phyloP scores from a whole-genome alignment of 257 asterid genomes.

The Vinca minor region DNA sequence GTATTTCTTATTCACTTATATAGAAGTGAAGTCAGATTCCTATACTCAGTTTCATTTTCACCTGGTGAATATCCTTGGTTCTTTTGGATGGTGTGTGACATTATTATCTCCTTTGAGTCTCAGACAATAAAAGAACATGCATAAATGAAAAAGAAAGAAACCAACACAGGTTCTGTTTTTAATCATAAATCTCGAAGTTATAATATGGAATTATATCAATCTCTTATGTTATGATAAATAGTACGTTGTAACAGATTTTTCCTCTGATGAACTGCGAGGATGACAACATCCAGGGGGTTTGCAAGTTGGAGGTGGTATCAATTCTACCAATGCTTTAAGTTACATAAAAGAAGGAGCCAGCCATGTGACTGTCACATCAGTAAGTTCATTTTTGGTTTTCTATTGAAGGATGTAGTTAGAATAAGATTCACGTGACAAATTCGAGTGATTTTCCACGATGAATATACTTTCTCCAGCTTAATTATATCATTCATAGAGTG shows the following conservation, averaged over 20 bases:
- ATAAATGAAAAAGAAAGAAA: neutral
- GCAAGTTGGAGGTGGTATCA: slow-evolving; percentile 98
- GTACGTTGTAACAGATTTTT: slow-evolving; percentile 23
- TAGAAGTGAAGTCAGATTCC: neutral
- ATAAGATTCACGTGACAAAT: neutral
- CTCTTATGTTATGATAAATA: slow-evolving; percentile 20
- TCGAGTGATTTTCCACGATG: neutral
- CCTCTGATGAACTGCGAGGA: slow-evolving; percentile 29
- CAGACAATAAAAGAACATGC: too few relatives aligned
- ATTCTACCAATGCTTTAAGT: slow-evolving; percentile 61
- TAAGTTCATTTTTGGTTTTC: slow-evolving; percentile 42
- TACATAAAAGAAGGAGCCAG: slow-evolving; percentile 93
- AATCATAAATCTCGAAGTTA: too few relatives aligned
- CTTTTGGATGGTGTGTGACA: neutral
- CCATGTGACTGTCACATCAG: slow-evolving; percentile 93
- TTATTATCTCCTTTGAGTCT: neutral
- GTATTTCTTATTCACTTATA: neutral
- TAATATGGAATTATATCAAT: slow-evolving; percentile 5
- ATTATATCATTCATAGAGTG: neutral
- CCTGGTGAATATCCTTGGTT: neutral
- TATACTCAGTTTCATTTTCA: neutral
- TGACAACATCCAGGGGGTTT: slow-evolving; percentile 74
- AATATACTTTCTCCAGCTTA: neutral
- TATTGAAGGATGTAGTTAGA: too few relatives aligned
- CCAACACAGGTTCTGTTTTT: too few relatives aligned